A percentile compares a stretch with the other conserved stretches of the same genome.
phyloP scores from a whole-genome alignment of 805 yeast genomes.

The Metschnikowia kunwiensis region DNA sequence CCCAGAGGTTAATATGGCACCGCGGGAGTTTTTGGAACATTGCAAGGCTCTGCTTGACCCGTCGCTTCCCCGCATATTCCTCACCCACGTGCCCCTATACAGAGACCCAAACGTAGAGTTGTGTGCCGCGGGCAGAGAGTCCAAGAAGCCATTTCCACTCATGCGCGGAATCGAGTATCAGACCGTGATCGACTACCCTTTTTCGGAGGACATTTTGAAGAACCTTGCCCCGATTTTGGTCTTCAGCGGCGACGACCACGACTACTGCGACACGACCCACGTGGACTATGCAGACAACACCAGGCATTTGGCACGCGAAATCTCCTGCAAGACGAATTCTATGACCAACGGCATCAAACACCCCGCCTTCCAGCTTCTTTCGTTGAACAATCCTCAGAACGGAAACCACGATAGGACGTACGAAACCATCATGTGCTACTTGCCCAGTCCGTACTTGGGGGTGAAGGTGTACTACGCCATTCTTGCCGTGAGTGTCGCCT shows the following conservation, averaged over 20 bases:
- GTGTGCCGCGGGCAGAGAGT: conserved; percentile 81
- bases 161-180: conserved; percentile 82
- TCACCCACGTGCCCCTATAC: conserved; percentile 86
- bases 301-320: conserved; percentile 53
- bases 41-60: conserved; percentile 25
- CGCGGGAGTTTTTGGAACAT: conserved; percentile 50
- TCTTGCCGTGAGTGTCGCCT: conserved; percentile 10
- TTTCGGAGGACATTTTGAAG: conserved; percentile 57
- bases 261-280: conserved; percentile 81
- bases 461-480: conserved; percentile 17
- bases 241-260: conserved; percentile 96
- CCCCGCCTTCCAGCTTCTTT: conserved; percentile 85
- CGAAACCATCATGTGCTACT: conserved; percentile 50
- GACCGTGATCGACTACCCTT: conserved; percentile 65
- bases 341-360: conserved; percentile 87
- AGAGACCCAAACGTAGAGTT: conserved; percentile 57
- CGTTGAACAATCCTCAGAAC: conserved; percentile 50
- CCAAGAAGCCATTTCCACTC: conserved; percentile 60
- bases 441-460: conserved; percentile 51
- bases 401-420: conserved; percentile 1
- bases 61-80: conserved; percentile 57
- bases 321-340: conserved; percentile 83
- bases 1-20: conserved; percentile 43
- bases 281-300: conserved; percentile 23
- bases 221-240: conserved; percentile 62